phyloP scores from a whole-genome alignment of 768 basidiomycete species.

The Suillus paluster region DNA sequence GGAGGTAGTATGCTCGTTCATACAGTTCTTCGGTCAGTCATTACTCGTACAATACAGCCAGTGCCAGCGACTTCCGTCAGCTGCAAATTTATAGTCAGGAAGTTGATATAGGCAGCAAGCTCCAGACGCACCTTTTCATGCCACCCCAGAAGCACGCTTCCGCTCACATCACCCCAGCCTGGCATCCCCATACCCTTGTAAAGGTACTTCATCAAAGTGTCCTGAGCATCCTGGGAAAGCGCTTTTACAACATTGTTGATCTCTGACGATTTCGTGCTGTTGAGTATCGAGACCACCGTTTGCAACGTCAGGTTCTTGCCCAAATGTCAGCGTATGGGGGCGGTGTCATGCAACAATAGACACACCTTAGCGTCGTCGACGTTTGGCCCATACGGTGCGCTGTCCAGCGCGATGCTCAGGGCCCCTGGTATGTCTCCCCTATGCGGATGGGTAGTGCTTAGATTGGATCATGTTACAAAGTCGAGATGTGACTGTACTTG shows the following conservation, averaged over 20 bases:
- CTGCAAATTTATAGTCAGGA: conserved; percentile 42
- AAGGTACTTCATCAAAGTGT: conserved; percentile 89
- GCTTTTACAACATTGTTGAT: conserved; percentile 76
- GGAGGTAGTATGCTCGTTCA: conserved; percentile 30
- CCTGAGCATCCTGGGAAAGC: conserved; percentile 76
- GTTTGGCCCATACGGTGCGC: conserved; percentile 86
- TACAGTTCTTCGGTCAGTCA: conserved; percentile 68
- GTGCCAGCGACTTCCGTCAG: conserved; percentile 93
- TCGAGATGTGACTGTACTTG: conserved; percentile 53
- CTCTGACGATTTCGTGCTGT: conserved; percentile 91
- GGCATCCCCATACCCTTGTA: conserved; percentile 92
- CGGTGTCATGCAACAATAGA: background rate
- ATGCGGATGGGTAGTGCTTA: conserved; percentile 8
- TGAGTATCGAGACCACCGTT: conserved; percentile 85
- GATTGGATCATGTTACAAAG: background rate
- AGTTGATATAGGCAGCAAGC: conserved; percentile 3
- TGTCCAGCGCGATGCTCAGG: conserved; percentile 69
- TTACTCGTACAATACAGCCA: conserved; percentile 90
- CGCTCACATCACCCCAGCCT: conserved; percentile 64
- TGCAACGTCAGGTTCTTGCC: conserved; percentile 76
- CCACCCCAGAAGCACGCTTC: conserved; percentile 77
- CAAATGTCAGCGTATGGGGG: background rate
- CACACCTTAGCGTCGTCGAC: conserved; percentile 90
- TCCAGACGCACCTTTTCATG: conserved; percentile 84
- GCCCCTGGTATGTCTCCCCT: conserved; percentile 84